Base-by-base conservation (phyloP, 768 basidiomycete genomes). In the Panus rudis region DNA sequence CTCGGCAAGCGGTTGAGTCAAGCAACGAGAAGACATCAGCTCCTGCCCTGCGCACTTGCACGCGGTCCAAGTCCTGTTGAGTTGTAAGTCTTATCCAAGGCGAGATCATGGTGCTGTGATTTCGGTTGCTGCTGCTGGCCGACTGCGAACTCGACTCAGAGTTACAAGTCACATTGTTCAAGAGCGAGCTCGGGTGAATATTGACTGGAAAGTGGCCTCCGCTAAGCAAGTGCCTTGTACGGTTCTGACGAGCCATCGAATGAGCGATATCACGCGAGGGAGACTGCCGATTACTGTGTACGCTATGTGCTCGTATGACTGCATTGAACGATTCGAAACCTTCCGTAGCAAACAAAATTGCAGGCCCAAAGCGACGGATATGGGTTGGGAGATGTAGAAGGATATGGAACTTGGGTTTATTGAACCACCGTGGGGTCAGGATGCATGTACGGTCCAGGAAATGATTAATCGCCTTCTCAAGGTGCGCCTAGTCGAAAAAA, bases 341-440 rank as follows among this genome's bases (percentile, higher is more conserved):
- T 37, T 61, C 59, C 0, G 57, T 58, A 0, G 58, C 50, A 17
- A 49, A 51, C 57, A 53, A 38, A 0, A 44, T 40, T 0, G 57
- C 52, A 3, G 59, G 59, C 0, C 55, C 57, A 35, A 58, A 53
- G 1, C 52, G 49, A 12, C 54, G 46, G 2, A 62, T 56, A 37
- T 62, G 58, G 2, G 43, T 27, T 7, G 47, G 47, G 0, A 61
- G 46, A 37, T 62, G 61, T 8, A 52, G 30, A 12, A 61, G 38
- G 12, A 60, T 32, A 35, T 62, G 61, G 41, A 60, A 57, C 38
- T 62, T 59, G 0, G 50, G 52, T 33, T 61, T 61, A 28, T 53
- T 53, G 31, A 53, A 61, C 52, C 48, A 54, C 14, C 43, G 51
- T n/a, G 24, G 16, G 11, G 37, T 58, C 61, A 47, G 61, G 1